Evolutionary conservation across 345 rosid genomes (phyloP).

Genomic region (Gossypium stocksii): DNA sequence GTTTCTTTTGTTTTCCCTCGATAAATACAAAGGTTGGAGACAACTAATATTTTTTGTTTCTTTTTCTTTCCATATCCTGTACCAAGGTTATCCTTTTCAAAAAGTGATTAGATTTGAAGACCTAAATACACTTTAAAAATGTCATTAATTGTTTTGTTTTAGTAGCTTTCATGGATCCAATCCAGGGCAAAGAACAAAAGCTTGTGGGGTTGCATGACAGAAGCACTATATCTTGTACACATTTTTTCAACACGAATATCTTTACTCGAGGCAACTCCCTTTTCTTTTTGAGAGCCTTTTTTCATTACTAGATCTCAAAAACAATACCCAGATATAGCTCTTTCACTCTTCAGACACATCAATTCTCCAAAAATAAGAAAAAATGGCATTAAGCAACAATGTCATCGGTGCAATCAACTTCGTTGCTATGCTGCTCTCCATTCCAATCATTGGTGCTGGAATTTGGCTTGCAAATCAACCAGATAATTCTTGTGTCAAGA

Average conservation of each 20-base stretch:
- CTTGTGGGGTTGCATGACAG: slow-evolving; percentile 3
- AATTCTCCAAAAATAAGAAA: background rate
- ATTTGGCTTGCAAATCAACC: slow-evolving; percentile 78
- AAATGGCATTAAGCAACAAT: slow-evolving; percentile 85
- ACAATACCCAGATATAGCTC: background rate
- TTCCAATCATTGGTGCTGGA: slow-evolving; percentile 83
- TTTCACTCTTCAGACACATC: background rate
- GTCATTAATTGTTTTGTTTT: slow-evolving; percentile 14
- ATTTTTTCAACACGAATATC: slow-evolving; percentile 19
- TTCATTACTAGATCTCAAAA: slow-evolving; percentile 10
- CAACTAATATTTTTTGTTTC: slow-evolving; percentile 12
- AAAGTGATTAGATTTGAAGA: slow-evolving; percentile 23
- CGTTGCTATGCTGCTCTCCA: slow-evolving; percentile 73
- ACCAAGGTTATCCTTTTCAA: slow-evolving; percentile 29
- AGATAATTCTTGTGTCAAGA: slow-evolving; percentile 77
- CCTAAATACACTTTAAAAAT: slow-evolving; percentile 4
- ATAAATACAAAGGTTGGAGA: slow-evolving; percentile 11
- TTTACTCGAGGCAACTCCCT: background rate
- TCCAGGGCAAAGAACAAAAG: slow-evolving; percentile 6
- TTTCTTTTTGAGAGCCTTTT: background rate
- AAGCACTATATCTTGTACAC: background rate
- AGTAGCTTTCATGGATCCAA: slow-evolving; percentile 18
- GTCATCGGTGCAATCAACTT: slow-evolving; percentile 88
- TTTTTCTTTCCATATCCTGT: slow-evolving; percentile 13
- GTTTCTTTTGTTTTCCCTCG: background rate